Percentiles rank a stretch among this genome's conserved stretches.
phyloP scores from a whole-genome alignment of 73 alveolate species.

The Tetrahymena borealis region DNA sequence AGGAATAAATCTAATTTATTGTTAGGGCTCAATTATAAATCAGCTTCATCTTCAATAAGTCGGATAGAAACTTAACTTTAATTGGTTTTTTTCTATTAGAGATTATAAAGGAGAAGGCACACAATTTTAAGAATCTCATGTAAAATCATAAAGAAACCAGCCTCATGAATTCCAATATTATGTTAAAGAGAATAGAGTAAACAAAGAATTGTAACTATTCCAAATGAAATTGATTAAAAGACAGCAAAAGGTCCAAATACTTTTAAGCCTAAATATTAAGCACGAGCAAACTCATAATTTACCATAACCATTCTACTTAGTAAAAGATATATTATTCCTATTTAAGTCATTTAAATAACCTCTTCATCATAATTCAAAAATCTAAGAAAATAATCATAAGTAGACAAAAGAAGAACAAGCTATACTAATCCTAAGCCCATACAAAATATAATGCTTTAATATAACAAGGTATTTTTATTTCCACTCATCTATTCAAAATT shows the following conservation, averaged over 20 bases:
- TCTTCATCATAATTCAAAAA: background rate
- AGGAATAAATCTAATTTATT: background rate
- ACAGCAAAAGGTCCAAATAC: background rate
- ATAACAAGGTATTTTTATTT: background rate
- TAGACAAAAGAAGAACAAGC: background rate
- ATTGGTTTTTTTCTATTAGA: background rate
- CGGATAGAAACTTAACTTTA: background rate
- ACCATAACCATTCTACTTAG: background rate
- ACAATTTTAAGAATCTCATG: background rate
- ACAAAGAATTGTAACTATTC: background rate
- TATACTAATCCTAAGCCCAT: background rate
- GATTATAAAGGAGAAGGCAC: background rate
- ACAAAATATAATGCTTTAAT: background rate
- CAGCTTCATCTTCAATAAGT: background rate
- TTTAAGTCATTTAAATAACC: background rate
- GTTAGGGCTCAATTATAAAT: too few relatives aligned
- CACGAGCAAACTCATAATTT: background rate
- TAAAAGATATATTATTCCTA: background rate
- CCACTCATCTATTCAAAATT: background rate
- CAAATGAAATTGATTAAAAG: background rate
- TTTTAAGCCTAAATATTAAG: background rate
- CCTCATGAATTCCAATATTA: background rate
- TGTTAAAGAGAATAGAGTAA: background rate
- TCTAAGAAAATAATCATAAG: background rate
- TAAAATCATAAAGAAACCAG: background rate